These are phyloP conservation scores for Pichia paraexigua DNA, from an alignment of 805 yeast species.

Conservation along the genomic window DNA sequence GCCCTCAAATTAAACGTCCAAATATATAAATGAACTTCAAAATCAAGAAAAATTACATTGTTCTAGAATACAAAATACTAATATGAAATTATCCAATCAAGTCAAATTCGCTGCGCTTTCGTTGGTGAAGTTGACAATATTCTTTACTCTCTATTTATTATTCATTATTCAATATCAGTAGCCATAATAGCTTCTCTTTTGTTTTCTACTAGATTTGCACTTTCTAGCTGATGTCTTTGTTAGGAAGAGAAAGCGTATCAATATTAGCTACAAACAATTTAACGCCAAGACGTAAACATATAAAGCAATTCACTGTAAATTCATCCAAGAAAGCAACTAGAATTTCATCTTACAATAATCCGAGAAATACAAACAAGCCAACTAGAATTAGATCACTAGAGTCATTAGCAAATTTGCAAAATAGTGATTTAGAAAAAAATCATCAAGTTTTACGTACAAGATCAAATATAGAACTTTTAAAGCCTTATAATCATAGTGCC, in stretches of 20 bases:
- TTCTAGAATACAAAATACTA: no score
- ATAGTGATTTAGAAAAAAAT: neutral
- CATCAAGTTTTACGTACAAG: neutral
- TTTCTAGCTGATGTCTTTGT: neutral
- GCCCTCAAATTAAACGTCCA: neutral
- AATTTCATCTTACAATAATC: slow-evolving; percentile 26
- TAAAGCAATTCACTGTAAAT: slow-evolving; percentile 29
- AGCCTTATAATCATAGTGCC: no score
- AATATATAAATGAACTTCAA: neutral
- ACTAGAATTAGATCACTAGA: slow-evolving; percentile 20
- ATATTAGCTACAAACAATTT: neutral
- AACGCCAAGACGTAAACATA: slow-evolving; percentile 18
- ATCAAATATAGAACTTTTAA: neutral
- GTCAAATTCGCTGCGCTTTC: neutral
- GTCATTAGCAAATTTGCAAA: neutral
- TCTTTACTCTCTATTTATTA: neutral
- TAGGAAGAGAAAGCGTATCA: neutral
- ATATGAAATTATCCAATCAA: neutral
- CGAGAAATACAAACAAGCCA: slow-evolving; percentile 26
- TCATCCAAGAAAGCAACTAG: slow-evolving; percentile 19
- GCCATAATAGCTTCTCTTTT: neutral
- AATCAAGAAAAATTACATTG: no score
- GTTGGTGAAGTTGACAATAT: neutral
- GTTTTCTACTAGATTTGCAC: neutral
- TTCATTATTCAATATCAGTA: neutral